A percentile compares a stretch with the other conserved stretches of the same genome.
Evolutionary conservation across 768 basidiomycete species (phyloP).

Genomic region (Pulveroboletus sp.): DNA sequence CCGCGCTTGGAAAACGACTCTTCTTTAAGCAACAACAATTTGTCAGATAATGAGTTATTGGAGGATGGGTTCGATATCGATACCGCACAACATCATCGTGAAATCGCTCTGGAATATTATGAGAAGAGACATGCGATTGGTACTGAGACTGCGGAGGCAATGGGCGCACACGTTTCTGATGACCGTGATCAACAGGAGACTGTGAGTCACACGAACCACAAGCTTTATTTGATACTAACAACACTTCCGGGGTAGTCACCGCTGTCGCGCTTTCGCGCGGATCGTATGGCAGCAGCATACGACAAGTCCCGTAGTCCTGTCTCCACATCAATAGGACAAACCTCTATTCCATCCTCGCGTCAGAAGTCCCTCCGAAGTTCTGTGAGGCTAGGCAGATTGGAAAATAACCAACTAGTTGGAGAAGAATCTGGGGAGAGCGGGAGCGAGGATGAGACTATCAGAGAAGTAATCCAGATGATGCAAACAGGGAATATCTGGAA

Average conservation of each 20-base stretch:
- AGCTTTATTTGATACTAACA: slow-evolving; percentile 3
- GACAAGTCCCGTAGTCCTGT: slow-evolving; percentile 35
- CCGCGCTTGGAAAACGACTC: slow-evolving; percentile 31
- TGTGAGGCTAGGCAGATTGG: slow-evolving; percentile 56
- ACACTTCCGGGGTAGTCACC: slow-evolving; percentile 38
- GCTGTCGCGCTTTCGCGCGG: slow-evolving; percentile 66
- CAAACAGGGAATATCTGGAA: slow-evolving; percentile 53
- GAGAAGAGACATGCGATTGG: slow-evolving; percentile 58
- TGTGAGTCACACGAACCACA: slow-evolving; percentile 30
- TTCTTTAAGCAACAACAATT: slow-evolving; percentile 25
- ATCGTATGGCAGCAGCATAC: slow-evolving; percentile 49
- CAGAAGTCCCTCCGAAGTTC: slow-evolving; percentile 50
- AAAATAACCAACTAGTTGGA: slow-evolving; percentile 49
- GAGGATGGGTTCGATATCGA: slow-evolving; percentile 59
- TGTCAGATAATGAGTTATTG: slow-evolving; percentile 37
- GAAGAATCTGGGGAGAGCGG: slow-evolving; percentile 51
- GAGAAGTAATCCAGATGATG: slow-evolving; percentile 52
- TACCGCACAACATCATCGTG: slow-evolving; percentile 65
- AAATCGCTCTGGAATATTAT: slow-evolving; percentile 71
- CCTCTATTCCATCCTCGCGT: slow-evolving; percentile 42
- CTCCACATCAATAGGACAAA: slow-evolving; percentile 41
- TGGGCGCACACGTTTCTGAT: slow-evolving; percentile 46
- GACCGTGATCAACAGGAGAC: slow-evolving; percentile 44
- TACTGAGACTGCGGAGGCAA: slow-evolving; percentile 47
- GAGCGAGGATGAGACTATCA: slow-evolving; percentile 49